Evolutionary conservation across 495 filamentous ascomycete species (phyloP).

Genomic region (Xylaria intraflava): DNA sequence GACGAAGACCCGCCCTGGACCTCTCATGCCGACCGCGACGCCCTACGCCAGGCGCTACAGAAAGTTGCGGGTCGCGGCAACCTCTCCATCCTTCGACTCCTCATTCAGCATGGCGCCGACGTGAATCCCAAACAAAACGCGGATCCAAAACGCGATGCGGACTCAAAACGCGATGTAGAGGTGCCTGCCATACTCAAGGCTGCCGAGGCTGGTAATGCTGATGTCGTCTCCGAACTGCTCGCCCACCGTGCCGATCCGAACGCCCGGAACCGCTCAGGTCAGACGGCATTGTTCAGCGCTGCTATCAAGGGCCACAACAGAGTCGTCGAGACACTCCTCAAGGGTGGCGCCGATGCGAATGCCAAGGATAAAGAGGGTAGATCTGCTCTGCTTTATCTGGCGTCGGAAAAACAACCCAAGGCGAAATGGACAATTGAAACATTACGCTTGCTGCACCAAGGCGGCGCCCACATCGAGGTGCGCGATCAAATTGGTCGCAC

Average conservation of each 20-base stretch:
- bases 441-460: conserved; percentile 26
- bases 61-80: conserved; percentile 53
- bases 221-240: conserved; percentile 23
- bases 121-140: conserved; percentile 44
- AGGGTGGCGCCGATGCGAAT: conserved; percentile 45
- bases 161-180: conserved; percentile 29
- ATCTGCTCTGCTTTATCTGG: conserved; percentile 25
- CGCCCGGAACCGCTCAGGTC: conserved; percentile 22
- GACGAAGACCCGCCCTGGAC: conserved; percentile 26
- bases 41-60: conserved; percentile 42
- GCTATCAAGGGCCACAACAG: conserved; percentile 50
- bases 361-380: conserved; percentile 30
- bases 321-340: conserved; percentile 43
- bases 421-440: conserved; percentile 26
- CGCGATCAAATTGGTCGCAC: conserved; percentile 46
- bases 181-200: conserved; percentile 27
- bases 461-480: conserved; percentile 39
- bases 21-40: conserved; percentile 23
- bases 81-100: conserved; percentile 42
- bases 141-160: too few species aligned
- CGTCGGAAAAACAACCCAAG: conserved; percentile 26
- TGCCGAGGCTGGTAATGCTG: conserved; percentile 25
- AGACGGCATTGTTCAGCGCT: conserved; percentile 54
- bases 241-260: conserved; percentile 23
- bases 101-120: conserved; percentile 49